Conservation (phyloP, 1,284 basidiomycete species). For the Singerocomus inundabilis region DNA sequence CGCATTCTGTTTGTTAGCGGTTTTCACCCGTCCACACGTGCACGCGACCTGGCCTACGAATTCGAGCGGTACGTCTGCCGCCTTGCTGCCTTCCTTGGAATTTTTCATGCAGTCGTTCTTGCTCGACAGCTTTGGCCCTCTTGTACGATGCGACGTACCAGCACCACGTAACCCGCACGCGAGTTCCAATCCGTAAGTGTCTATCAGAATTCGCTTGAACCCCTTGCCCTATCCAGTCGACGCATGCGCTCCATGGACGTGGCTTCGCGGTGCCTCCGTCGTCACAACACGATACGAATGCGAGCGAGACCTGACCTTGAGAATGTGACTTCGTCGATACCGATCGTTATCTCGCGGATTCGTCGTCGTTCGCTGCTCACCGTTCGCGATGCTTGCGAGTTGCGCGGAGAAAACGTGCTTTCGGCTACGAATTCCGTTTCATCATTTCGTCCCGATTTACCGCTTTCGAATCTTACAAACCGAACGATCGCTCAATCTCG, state of each 20-base stretch:
- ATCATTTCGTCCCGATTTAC: conserved; percentile 31
- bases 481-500: conserved; percentile 66
- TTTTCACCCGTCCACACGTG: conserved; percentile 75
- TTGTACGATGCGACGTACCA: conserved; percentile 86
- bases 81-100: neutral
- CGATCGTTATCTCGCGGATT: conserved; percentile 32
- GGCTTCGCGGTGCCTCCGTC: conserved; percentile 20
- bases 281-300: conserved; percentile 31
- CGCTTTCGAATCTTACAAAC: conserved; percentile 30
- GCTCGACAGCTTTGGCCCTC: conserved; percentile 59
- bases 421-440: conserved; percentile 28
- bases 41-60: conserved; percentile 81
- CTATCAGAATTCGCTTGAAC: conserved; percentile 24
- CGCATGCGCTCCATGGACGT: conserved; percentile 31
- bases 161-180: conserved; percentile 76
- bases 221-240: conserved; percentile 38
- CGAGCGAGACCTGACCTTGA: conserved; percentile 28
- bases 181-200: conserved; percentile 74
- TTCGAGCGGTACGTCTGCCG: conserved; percentile 67
- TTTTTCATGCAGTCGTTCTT: conserved; percentile 3
- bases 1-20: conserved; percentile 87
- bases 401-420: conserved; percentile 27
- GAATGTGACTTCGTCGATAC: conserved; percentile 30
- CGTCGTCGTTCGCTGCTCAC: conserved; percentile 39
- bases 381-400: conserved; percentile 29